Evolutionary conservation across 2,329 filamentous ascomycete genomes (phyloP), one percentile per base, ranked within the genome.

Genomic region (Botrytis pseudocinerea): DNA sequence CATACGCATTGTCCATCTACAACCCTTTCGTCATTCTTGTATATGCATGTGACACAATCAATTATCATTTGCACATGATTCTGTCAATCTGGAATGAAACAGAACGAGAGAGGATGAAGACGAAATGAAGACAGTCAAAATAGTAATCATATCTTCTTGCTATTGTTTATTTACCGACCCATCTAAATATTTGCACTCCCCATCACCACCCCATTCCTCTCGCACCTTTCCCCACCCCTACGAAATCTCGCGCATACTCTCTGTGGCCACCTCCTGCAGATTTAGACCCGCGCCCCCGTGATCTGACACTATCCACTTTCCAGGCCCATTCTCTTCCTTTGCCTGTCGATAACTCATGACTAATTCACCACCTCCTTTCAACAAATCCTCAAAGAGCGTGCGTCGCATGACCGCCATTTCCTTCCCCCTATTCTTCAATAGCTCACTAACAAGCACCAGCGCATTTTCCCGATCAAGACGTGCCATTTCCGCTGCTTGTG

Each of bases 391-490:
- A 73, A 90, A 83, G n/a, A 83, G 78, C 22, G 76, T 79, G 63
- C 80, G 80, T 42, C 83, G 82, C 74, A 81, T 78, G 2, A 82
- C 76, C 1, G 84, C 80, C 76, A 89, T 77, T 10, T 83, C 81
- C 1, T 81, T 79, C 0, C 83, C 81, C 28, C 83, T 82, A 62
- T 82, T 83, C 77, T 84, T 84, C 59, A 89, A 77, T 70, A 91
- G 77, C 79, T 90, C 86, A 2, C 85, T 85, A 5, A 89, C 84
- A 73, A 91, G 79, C 0, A 91, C 87, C 35, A 91, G 80, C 0
- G 85, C 88, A 74, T 91, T 91, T 79, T 91, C 89, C 14, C 88
- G 84, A 76, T 91, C 89, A 9, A 88, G 82, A 74, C 83, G 84
- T 1, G 82, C 81, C 82, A 87, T 86, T 61, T 83, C 83, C 1